Evolutionary conservation across 495 filamentous ascomycete genomes (phyloP).

Genomic region (Neurospora sp.): DNA sequence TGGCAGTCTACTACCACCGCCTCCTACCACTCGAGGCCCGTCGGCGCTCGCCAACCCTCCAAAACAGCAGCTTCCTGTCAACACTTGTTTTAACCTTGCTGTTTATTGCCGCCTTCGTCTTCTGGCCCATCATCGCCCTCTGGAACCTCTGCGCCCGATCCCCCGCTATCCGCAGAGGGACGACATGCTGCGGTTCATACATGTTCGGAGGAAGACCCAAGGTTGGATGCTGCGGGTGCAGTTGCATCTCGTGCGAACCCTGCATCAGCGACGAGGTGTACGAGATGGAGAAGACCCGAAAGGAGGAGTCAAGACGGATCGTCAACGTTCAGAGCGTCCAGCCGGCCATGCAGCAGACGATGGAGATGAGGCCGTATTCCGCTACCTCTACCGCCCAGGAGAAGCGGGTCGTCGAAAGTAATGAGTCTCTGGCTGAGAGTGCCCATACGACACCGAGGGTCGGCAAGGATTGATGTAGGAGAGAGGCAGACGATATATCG

Average conservation of each 20-base stretch:
- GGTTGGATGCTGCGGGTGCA: background rate
- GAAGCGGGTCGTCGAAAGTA: background rate
- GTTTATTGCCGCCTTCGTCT: constrained; percentile 1
- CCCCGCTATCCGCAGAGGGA: background rate
- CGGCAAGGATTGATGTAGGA: background rate
- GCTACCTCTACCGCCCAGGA: background rate
- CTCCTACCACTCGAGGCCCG: constrained; percentile 2
- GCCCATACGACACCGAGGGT: background rate
- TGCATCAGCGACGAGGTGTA: constrained; percentile 4
- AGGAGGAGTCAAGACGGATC: background rate
- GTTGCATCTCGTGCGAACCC: background rate
- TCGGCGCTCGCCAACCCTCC: constrained; percentile 3
- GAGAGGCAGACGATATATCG: background rate
- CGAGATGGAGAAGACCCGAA: background rate
- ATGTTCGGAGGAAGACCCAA: background rate
- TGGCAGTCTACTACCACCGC: constrained; percentile 4
- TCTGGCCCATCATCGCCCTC: constrained; percentile 3
- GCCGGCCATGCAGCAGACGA: background rate
- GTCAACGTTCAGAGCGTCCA: background rate
- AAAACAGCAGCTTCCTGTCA: background rate
- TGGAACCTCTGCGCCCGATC: constrained; percentile 5
- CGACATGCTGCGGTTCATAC: background rate
- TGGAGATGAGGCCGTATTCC: background rate
- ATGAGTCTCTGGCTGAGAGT: background rate
- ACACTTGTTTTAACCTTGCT: background rate